These are phyloP conservation scores for Puccinia hordei DNA, from an alignment of 1,284 basidiomycete genomes.

Conservation along the genomic window DNA sequence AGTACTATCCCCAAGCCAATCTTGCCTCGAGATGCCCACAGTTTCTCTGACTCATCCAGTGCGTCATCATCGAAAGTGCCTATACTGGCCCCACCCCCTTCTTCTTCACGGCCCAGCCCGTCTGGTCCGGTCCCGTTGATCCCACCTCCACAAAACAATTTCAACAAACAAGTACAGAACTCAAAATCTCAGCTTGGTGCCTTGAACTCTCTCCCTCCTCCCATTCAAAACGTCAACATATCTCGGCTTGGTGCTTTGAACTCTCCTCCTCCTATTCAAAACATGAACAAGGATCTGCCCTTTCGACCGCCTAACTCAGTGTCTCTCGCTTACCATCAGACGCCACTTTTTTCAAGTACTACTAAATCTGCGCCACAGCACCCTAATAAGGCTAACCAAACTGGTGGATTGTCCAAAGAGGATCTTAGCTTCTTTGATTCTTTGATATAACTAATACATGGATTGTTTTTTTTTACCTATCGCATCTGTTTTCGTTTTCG, in stretches of 20 bases:
- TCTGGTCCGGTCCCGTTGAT: conserved; percentile 22
- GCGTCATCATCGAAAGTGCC: background rate
- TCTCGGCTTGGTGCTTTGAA: too few relatives aligned
- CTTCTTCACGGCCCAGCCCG: background rate
- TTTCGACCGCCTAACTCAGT: background rate
- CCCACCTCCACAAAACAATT: background rate
- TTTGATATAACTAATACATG: conserved; percentile 25
- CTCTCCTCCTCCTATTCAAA: background rate
- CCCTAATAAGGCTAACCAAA: background rate
- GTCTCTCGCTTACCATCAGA: background rate
- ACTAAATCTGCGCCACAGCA: background rate
- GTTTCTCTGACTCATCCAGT: background rate
- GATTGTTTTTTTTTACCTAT: background rate
- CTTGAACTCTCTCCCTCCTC: too few relatives aligned
- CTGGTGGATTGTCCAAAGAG: conserved; percentile 37
- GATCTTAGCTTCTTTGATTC: conserved; percentile 49
- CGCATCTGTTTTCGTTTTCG: background rate
- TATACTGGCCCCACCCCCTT: conserved; percentile 17
- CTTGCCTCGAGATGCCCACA: background rate
- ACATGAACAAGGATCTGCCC: background rate
- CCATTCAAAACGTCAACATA: too few relatives aligned
- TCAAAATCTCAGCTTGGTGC: too few relatives aligned
- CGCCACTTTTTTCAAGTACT: background rate
- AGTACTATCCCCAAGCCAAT: background rate
- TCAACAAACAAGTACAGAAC: background rate